Base-by-base conservation (phyloP, 768 basidiomycete genomes). In the Podaxis sp. region DNA sequence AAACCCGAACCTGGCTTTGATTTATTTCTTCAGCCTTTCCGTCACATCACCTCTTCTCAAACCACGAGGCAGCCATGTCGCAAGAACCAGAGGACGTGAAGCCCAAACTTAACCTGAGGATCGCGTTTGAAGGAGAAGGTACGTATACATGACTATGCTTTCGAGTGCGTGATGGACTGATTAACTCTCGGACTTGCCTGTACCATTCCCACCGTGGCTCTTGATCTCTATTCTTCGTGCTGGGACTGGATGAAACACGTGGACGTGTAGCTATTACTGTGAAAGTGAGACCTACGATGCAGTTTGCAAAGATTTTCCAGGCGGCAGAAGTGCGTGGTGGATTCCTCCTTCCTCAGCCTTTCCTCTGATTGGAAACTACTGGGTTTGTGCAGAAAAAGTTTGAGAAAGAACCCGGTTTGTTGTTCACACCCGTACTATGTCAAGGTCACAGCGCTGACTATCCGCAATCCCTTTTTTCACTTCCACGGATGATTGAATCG, bases 221-320 rank as follows among this genome's bases (percentile, higher is more conserved):
- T 8, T 33, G 33, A 33, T 33, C 33, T 33, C 33, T 33, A 20
- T 46, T 20, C 10, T 22, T 46, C 15, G 44, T 46, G 8, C 44
- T 8, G 17, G 2, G 20, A 6, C 44, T 46, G n/a, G n/a, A 26
- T 33, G 15, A 24, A 33, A 33, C 20, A 15, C 20, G n/a, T 57
- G 7, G 44, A 37, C 24, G 56, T 33, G 24, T 69, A 90, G 88
- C 80, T 8, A 84, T 88, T 33, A 87, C 84, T 4, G 82, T 90
- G 3, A 89, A 89, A 70, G 87, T 89, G 11, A 88, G 86, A 64
- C 64, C 79, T 1, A 84, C 82, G 38, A 89, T 84, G 78, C 76
- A 77, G n/a, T 88, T 90, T 66, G 71, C 75, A 41, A 89, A 89
- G 72, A 84, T 89, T 26, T 89, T 90, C 62, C 80, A 85, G 17